phyloP scores from a whole-genome alignment of 1,284 basidiomycete genomes.

The Leccinum pachyderme region DNA sequence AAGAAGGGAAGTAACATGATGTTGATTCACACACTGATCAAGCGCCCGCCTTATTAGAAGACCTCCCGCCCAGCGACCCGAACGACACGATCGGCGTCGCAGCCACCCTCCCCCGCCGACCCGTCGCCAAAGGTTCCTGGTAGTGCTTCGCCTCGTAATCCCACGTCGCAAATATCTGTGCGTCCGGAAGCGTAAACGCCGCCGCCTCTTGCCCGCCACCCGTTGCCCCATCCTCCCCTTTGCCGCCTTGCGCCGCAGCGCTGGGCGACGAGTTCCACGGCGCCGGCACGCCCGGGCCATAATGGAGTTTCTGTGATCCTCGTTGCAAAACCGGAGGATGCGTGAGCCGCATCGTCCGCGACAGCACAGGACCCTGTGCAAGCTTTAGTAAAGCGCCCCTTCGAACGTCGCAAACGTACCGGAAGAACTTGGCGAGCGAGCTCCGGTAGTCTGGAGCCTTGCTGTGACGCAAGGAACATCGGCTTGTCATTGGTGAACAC shows the following conservation, averaged over 20 bases:
- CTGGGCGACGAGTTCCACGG: conserved; percentile 59
- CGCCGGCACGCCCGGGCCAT: conserved; percentile 60
- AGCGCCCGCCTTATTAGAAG: conserved; percentile 23
- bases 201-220: conserved; percentile 35
- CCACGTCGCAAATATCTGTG: conserved; percentile 71
- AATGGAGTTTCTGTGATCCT: conserved; percentile 56
- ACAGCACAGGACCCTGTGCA: conserved; percentile 42
- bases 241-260: conserved; percentile 25
- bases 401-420: conserved; percentile 40
- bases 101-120: conserved; percentile 23
- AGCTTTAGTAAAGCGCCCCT: not conserved
- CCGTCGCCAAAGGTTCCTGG: conserved; percentile 43
- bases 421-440: conserved; percentile 60
- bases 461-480: conserved; percentile 32
- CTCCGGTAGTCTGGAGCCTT: conserved; percentile 49
- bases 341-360: conserved; percentile 58
- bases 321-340: conserved; percentile 62
- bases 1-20: conserved; percentile 32
- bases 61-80: conserved; percentile 16
- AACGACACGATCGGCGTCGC: conserved; percentile 21
- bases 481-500: conserved; percentile 49
- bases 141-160: conserved; percentile 68
- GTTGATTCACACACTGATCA: conserved; percentile 5
- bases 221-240: conserved; percentile 27
- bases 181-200: conserved; percentile 56